Evolutionary conservation across 1,139 yeast species (phyloP).

Genomic region (Blastobotrys arbuscula): DNA sequence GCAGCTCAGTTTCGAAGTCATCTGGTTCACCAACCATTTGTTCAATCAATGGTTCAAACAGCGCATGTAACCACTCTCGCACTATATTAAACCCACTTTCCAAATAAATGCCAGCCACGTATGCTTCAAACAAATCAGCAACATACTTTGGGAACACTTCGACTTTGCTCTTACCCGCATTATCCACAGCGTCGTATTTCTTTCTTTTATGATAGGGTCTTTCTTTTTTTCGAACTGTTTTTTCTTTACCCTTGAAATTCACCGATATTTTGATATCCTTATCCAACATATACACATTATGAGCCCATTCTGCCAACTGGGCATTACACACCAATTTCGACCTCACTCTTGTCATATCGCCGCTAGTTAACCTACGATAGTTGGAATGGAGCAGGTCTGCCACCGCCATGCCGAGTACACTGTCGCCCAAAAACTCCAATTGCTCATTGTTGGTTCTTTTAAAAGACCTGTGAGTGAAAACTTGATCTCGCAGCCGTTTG

Average conservation of each 20-base stretch:
- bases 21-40: neutral
- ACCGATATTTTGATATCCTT: conserved; percentile 54
- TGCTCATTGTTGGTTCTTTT: neutral
- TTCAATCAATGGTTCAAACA: conserved; percentile 35
- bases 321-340: conserved; percentile 1
- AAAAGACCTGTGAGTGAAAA: neutral
- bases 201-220: conserved; percentile 56
- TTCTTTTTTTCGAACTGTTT: conserved; percentile 69
- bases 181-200: conserved; percentile 26
- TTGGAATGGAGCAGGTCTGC: neutral
- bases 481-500: neutral
- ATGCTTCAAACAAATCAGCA: conserved; percentile 87
- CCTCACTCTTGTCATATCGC: conserved; percentile 2
- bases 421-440: conserved; percentile 3
- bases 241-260: conserved; percentile 58
- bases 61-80: conserved; percentile 29
- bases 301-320: conserved; percentile 7
- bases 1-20: neutral
- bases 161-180: neutral
- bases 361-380: neutral
- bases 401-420: conserved; percentile 1
- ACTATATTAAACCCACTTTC: conserved; percentile 34
- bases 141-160: conserved; percentile 36
- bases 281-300: neutral
- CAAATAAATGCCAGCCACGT: conserved; percentile 73